phyloP scores from a whole-genome alignment of 306 rosid genomes.

The Malus sieversii region DNA sequence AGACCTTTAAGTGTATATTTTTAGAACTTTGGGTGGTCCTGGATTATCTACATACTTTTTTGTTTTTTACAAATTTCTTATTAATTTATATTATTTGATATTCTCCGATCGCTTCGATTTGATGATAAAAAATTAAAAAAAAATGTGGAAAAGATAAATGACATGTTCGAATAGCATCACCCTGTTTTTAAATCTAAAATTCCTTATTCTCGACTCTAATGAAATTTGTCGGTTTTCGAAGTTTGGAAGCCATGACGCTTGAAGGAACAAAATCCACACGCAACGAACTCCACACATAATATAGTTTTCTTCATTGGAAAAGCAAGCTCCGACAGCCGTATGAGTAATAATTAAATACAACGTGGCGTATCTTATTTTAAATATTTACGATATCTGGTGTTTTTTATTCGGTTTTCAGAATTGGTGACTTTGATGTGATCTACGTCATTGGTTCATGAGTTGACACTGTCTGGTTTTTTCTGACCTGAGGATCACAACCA shows the following conservation, averaged over 20 bases:
- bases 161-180: too few relatives aligned
- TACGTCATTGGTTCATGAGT: constrained; percentile 23
- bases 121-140: too few relatives aligned
- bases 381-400: background rate
- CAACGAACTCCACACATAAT: background rate
- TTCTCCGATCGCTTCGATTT: too few relatives aligned
- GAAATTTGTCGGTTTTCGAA: background rate
- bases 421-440: constrained; percentile 12
- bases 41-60: too few relatives aligned
- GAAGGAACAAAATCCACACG: background rate
- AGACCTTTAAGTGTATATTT: too few relatives aligned
- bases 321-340: constrained; percentile 11
- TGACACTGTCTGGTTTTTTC: background rate
- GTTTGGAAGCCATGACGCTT: background rate
- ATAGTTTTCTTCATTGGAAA: background rate
- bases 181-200: background rate
- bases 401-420: background rate
- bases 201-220: background rate
- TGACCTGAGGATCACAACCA: constrained; percentile 2
- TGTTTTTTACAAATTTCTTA: too few relatives aligned
- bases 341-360: constrained; percentile 14
- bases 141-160: too few relatives aligned
- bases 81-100: too few relatives aligned
- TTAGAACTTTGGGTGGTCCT: too few relatives aligned
- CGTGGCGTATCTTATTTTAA: constrained; percentile 12